Percentiles rank a stretch among this genome's conserved stretches.
These are phyloP conservation scores for Colletotrichum trifolii DNA, from an alignment of 2,329 filamentous ascomycete species.

Conservation along the genomic window DNA sequence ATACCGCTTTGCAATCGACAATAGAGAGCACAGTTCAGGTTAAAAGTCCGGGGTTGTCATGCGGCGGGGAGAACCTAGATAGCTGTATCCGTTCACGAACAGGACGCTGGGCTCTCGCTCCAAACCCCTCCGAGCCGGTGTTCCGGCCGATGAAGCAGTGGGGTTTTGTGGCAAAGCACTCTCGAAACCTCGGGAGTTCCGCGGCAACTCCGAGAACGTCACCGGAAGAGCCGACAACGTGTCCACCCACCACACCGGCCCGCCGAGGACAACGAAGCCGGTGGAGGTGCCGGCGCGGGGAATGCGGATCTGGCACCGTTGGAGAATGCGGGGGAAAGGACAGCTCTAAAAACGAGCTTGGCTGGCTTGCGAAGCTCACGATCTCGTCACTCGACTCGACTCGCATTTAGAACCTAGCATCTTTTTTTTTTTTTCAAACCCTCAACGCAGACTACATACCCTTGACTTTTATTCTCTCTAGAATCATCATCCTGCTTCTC, in stretches of 20 bases:
- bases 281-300: too few relatives aligned
- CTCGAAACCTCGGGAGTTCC: conserved; percentile 5
- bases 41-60: conserved; percentile 18
- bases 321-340: too few relatives aligned
- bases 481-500: background rate
- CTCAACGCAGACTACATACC: conserved; percentile 7
- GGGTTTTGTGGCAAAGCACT: conserved; percentile 3
- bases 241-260: too few relatives aligned
- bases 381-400: too few relatives aligned
- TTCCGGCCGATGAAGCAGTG: conserved; percentile 13
- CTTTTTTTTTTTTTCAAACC: too few relatives aligned
- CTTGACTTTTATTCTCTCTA: background rate
- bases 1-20: background rate
- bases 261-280: too few relatives aligned
- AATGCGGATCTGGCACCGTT: too few relatives aligned
- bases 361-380: too few relatives aligned
- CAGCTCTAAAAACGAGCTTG: too few relatives aligned
- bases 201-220: conserved; percentile 1
- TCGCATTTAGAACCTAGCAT: background rate
- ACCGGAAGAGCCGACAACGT: background rate
- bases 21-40: background rate
- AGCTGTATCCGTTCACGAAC: conserved; percentile 1
- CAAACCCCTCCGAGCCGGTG: conserved; percentile 14
- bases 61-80: conserved; percentile 26
- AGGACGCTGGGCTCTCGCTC: background rate